phyloP scores from a whole-genome alignment of 176 grass and related monocot genomes.

The Musa schizocarpa region DNA sequence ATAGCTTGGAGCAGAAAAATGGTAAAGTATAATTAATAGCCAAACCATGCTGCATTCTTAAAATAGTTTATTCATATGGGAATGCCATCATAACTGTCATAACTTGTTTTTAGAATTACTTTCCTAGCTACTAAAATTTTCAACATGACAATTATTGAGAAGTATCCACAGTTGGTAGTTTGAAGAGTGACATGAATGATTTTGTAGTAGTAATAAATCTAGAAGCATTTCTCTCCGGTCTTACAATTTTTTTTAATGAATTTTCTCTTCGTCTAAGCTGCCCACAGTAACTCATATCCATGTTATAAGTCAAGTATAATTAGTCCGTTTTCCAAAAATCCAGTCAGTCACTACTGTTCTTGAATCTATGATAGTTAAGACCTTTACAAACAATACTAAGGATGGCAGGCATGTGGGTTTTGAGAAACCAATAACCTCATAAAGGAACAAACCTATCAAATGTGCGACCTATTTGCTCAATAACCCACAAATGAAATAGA shows the following conservation, averaged over 20 bases:
- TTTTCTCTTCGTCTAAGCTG: neutral
- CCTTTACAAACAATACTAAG: neutral
- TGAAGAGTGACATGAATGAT: too few relatives aligned
- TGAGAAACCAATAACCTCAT: neutral
- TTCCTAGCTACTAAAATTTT: neutral
- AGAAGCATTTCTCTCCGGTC: too few relatives aligned
- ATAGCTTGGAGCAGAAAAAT: too few relatives aligned
- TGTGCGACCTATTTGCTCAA: too few relatives aligned
- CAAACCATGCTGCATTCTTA: too few relatives aligned
- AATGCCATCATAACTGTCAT: too few relatives aligned
- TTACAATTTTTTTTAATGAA: too few relatives aligned
- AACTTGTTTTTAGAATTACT: neutral
- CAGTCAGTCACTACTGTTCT: neutral
- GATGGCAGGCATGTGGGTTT: neutral
- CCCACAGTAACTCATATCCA: neutral
- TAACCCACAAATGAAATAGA: too few relatives aligned
- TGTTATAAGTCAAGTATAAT: neutral
- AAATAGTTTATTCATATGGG: too few relatives aligned
- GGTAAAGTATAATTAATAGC: too few relatives aligned
- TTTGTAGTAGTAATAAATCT: too few relatives aligned
- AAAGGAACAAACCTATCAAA: neutral
- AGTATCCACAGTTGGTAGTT: neutral
- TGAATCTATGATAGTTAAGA: neutral
- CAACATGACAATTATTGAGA: neutral
- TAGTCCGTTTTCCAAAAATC: neutral